Percentiles rank a stretch among this genome's conserved stretches.
Evolutionary conservation across 371 early-diverging fungal genomes (phyloP).

Genomic region (Funneliformis caledonium): DNA sequence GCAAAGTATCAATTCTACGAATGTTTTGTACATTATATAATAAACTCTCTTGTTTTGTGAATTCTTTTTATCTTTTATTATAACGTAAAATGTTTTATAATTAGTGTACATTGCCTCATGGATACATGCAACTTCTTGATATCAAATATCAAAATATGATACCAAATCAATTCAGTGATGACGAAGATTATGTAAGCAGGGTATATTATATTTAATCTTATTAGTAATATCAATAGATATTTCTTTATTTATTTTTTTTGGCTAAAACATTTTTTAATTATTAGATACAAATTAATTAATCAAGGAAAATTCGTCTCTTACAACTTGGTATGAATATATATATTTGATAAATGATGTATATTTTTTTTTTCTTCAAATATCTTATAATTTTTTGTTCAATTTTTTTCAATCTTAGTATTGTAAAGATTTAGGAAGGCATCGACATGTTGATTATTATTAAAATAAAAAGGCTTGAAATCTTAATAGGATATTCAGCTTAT

Average conservation of each 20-base stretch:
- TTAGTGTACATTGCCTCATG: conserved; percentile 35
- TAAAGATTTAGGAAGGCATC: conserved; percentile 39
- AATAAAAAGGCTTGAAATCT: conserved; percentile 22
- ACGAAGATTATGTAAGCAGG: conserved; percentile 26
- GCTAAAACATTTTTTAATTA: neutral
- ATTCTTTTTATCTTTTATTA: neutral
- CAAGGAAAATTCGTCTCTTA: conserved; percentile 19
- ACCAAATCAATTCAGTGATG: neutral
- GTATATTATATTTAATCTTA: conserved; percentile 1
- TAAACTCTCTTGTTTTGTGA: no score
- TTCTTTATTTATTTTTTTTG: neutral
- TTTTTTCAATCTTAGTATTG: neutral
- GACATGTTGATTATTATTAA: conserved; percentile 44
- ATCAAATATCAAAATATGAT: conserved; percentile 43
- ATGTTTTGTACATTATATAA: conserved; percentile 6
- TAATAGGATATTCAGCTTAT: conserved; percentile 4
- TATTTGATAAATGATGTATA: neutral
- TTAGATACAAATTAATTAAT: conserved; percentile 14
- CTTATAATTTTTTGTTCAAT: no score
- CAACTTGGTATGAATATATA: conserved; percentile 7
- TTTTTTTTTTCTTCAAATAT: neutral
- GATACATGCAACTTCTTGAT: conserved; percentile 39
- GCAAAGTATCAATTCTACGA: conserved; percentile 38
- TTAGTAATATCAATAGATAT: neutral
- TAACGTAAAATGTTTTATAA: neutral